Conservation (phyloP, 2,329 filamentous ascomycete species). For the Daldinia sp. region DNA sequence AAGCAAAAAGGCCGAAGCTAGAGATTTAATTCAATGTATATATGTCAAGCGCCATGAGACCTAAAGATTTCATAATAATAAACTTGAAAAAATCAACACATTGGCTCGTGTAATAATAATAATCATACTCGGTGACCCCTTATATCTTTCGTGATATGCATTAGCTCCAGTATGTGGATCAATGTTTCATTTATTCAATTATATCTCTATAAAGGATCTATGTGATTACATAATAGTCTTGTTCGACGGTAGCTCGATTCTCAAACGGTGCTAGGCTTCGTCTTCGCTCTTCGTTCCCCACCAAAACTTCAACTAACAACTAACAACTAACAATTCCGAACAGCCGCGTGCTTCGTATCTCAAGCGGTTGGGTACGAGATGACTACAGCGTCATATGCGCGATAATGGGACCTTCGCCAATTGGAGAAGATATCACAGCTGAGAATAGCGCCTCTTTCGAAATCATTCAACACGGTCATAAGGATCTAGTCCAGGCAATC, state of each 20-base stretch:
- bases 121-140: too few species aligned
- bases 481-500: constrained; percentile 82
- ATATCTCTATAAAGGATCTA: neutral
- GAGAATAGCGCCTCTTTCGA: constrained; percentile 60
- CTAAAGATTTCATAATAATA: neutral
- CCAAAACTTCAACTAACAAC: neutral
- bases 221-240: neutral
- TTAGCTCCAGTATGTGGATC: neutral
- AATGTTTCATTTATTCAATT: neutral
- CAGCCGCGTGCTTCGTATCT: neutral
- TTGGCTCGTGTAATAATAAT: neutral
- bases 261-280: neutral
- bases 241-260: neutral
- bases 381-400: constrained; percentile 7
- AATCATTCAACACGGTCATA: constrained; percentile 77
- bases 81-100: neutral
- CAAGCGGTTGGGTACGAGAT: constrained; percentile 9
- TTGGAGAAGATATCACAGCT: constrained; percentile 32
- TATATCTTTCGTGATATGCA: too few species aligned
- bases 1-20: neutral
- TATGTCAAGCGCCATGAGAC: neutral
- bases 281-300: neutral
- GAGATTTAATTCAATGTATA: neutral
- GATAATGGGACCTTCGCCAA: constrained; percentile 37
- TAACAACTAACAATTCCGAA: neutral